Evolutionary conservation across 768 basidiomycete genomes (phyloP).

Genomic region (Leucocoprinus leucothites): DNA sequence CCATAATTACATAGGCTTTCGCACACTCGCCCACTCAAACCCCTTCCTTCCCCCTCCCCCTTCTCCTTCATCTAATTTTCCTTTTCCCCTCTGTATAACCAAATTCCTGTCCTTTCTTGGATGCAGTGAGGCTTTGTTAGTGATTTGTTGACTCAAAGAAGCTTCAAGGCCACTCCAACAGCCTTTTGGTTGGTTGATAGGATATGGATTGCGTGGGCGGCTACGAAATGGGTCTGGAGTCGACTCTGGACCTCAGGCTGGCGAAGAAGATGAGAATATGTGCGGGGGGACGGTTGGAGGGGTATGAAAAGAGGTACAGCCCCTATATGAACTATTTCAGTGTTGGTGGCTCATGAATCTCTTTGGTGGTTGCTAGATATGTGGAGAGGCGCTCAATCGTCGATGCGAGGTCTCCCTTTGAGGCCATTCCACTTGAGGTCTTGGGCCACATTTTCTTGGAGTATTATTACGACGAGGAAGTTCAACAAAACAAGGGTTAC

Average conservation of each 20-base stretch:
- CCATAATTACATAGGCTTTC: conserved; percentile 14
- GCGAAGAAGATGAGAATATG: conserved; percentile 1
- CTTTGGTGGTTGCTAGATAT: not conserved
- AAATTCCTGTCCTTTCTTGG: conserved; percentile 1
- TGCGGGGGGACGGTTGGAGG: not conserved
- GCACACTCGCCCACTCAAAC: conserved; percentile 9
- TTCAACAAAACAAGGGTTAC: conserved; percentile 12
- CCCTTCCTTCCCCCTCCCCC: conserved; percentile 2
- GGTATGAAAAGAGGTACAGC: not conserved
- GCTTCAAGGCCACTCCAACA: not conserved
- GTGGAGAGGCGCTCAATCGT: not conserved
- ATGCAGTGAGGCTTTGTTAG: conserved; percentile 8
- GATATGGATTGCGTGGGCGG: conserved; percentile 3
- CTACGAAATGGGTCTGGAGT: not conserved
- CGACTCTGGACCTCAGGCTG: not conserved
- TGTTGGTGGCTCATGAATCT: not conserved
- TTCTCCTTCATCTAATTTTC: not conserved
- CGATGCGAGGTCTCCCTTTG: conserved; percentile 4
- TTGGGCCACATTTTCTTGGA: conserved; percentile 13
- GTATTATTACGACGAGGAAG: conserved; percentile 12
- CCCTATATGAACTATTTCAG: not conserved
- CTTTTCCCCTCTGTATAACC: conserved; percentile 1
- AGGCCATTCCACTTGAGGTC: conserved; percentile 8
- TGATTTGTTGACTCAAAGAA: conserved; percentile 2
- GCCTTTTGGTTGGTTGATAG: conserved; percentile 5